phyloP scores from a whole-genome alignment of 1,284 basidiomycete species.

The Trametes hirsuta region DNA sequence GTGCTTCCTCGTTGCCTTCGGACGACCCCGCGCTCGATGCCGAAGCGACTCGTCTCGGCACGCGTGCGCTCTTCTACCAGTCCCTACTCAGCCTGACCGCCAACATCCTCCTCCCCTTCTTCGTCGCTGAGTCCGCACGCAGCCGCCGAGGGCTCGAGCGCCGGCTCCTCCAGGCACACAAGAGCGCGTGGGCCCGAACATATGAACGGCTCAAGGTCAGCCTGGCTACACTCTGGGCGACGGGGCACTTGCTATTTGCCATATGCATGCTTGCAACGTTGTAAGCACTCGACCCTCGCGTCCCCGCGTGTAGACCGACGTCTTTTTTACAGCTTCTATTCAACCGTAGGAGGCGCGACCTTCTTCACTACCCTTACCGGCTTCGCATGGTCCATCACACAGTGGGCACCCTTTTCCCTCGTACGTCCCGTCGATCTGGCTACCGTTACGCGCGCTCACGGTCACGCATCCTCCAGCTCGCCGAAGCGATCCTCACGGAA shows the following conservation, averaged over 20 bases:
- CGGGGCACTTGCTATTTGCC: conserved; percentile 72
- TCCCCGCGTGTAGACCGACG: neutral
- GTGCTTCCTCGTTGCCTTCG: conserved; percentile 38
- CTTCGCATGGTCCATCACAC: conserved; percentile 78
- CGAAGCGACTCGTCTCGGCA: conserved; percentile 74
- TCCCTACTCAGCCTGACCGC: conserved; percentile 71
- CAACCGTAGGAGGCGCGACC: conserved; percentile 64
- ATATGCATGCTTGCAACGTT: conserved; percentile 75
- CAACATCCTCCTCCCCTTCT: conserved; percentile 75
- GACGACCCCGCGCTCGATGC: conserved; percentile 36
- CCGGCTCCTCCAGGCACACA: conserved; percentile 21
- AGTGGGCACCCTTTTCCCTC: conserved; percentile 81
- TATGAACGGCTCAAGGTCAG: conserved; percentile 51
- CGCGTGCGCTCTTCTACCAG: conserved; percentile 81
- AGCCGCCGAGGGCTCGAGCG: conserved; percentile 33
- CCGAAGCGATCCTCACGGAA: conserved; percentile 70
- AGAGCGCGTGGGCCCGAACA: conserved; percentile 30
- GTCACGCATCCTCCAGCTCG: conserved; percentile 51
- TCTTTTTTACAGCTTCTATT: conserved; percentile 53
- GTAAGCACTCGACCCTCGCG: conserved; percentile 46
- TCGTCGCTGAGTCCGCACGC: conserved; percentile 49
- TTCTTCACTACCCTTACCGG: conserved; percentile 69
- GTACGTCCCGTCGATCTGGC: conserved; percentile 43
- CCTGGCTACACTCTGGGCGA: conserved; percentile 74
- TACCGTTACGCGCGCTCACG: neutral